Evolutionary conservation across 495 filamentous ascomycete genomes (phyloP), one percentile per base, ranked within the genome.

Genomic region (Astrothelium subdiscretum): DNA sequence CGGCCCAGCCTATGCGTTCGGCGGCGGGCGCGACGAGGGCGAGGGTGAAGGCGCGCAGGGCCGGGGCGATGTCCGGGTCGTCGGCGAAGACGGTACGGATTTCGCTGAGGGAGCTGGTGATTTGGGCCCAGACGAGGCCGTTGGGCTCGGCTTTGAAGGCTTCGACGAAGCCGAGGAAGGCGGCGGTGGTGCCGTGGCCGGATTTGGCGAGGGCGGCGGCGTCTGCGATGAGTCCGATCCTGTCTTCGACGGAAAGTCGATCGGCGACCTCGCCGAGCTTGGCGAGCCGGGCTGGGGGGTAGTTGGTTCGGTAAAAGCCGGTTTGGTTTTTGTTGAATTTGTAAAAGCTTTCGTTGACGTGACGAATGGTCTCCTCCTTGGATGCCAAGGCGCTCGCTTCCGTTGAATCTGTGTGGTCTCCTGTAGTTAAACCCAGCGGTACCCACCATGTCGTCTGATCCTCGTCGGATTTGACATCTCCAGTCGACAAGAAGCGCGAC

Each of bases 371-470:
- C 26, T 88, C 83, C 65, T 86, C 79, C 72, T 88, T 97, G 27
- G 80, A 75, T 0, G 85, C 87, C n/a, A 98, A 80, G 59, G 90
- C 85, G 12, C 80, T 71, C 12, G 80, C 68, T 18, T 76, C 77
- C 8, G 79, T 75, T n/a, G 78, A 78, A 24, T 77, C 71, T 64
- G 85, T 80, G 58, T 82, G 75, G 61, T 60, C 73, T 57, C 76
- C 81, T 11, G 83, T 81, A 68, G 85, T 87, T 51, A 98, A 77
- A 26, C 87, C 86, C 15, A 97, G 80, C 20, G 94, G 94, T 67
- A 97, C 83, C 92, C 94, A 97, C 94, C 94, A 98, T n/a, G 81
- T 84, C 1, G 90, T 95, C 70, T 87, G 73, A 72, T 98, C 91
- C 59, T 98, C 94, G 62, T 88, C 85, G 1, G 85, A 79, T 69